These are phyloP conservation scores for Pleurozium schreberi DNA, from an alignment of 225 moss, liverwort and hornwort species.

Conservation along the genomic window DNA sequence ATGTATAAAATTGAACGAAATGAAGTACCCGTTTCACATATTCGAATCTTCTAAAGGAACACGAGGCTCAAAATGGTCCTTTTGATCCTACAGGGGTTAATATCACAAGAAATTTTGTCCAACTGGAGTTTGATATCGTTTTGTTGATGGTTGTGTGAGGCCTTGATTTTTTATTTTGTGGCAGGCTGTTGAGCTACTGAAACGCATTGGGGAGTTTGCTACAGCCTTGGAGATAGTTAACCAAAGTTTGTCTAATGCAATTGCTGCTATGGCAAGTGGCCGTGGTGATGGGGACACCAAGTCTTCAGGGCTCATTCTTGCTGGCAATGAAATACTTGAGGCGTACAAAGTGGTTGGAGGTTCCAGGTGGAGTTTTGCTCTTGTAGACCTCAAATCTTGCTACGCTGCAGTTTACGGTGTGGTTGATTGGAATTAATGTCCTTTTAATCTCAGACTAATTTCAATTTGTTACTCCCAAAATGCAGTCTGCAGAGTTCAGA, in stretches of 20 bases:
- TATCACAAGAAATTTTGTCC: neutral
- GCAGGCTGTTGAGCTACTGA: conserved; percentile 84
- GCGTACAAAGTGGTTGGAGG: conserved; percentile 61
- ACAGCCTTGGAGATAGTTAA: conserved; percentile 83
- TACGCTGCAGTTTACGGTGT: neutral
- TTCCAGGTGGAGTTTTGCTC: conserved; percentile 44
- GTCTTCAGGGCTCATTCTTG: conserved; percentile 67
- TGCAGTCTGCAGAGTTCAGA: conserved; percentile 62
- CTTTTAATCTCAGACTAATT: neutral
- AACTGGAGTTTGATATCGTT: neutral
- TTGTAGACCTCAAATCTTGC: neutral
- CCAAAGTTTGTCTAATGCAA: conserved; percentile 77
- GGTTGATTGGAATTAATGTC: neutral
- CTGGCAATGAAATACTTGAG: conserved; percentile 80
- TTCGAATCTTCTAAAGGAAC: neutral
- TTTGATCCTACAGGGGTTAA: neutral
- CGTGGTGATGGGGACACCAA: conserved; percentile 88
- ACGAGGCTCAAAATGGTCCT: too few species aligned
- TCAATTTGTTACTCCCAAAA: neutral
- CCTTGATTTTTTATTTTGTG: neutral
- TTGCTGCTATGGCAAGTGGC: conserved; percentile 87
- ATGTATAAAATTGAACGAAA: neutral
- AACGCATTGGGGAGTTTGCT: conserved; percentile 78
- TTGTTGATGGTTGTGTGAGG: neutral
- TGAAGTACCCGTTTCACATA: neutral